Evolutionary conservation across 2,329 filamentous ascomycete species (phyloP).

Genomic region (Nannizziopsis arthrosporioides): DNA sequence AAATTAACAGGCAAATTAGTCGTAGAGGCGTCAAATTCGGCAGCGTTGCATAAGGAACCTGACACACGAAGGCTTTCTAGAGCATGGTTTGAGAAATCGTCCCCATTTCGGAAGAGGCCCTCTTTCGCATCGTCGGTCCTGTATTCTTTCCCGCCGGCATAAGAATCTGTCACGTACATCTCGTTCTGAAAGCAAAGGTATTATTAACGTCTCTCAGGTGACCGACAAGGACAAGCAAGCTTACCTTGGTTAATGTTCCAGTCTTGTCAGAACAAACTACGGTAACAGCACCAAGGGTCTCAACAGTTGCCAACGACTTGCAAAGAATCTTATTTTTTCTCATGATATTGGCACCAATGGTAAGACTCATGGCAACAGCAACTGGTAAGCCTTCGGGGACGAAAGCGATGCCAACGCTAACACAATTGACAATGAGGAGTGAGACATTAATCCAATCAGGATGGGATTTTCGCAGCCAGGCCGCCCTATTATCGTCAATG

Average conservation of each 20-base stretch:
- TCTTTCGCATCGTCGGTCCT: slow-evolving; percentile 43
- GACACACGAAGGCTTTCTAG: slow-evolving; percentile 50
- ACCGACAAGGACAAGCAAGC: neutral
- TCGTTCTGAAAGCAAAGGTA: slow-evolving; percentile 41
- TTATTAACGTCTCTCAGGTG: neutral
- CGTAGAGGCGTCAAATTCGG: slow-evolving; percentile 59
- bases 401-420: slow-evolving; percentile 61
- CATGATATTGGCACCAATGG: slow-evolving; percentile 68
- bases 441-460: slow-evolving; percentile 62
- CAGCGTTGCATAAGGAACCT: slow-evolving; percentile 60
- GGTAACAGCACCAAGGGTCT: slow-evolving; percentile 61
- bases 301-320: slow-evolving; percentile 68
- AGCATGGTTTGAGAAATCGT: slow-evolving; percentile 25
- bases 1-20: slow-evolving; percentile 47
- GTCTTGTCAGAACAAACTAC: slow-evolving; percentile 70
- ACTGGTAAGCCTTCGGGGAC: slow-evolving; percentile 65
- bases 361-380: slow-evolving; percentile 57
- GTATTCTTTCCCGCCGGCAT: slow-evolving; percentile 45
- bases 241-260: slow-evolving; percentile 38
- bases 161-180: slow-evolving; percentile 61
- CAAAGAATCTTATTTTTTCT: slow-evolving; percentile 63
- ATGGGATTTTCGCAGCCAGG: slow-evolving; percentile 56
- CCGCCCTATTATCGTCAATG: slow-evolving; percentile 40
- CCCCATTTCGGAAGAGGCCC: slow-evolving; percentile 21
- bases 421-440: slow-evolving; percentile 59